These are phyloP conservation scores for Hondaea fermentalgiana DNA, from an alignment of 108 stramenopile species.

Conservation along the genomic window DNA sequence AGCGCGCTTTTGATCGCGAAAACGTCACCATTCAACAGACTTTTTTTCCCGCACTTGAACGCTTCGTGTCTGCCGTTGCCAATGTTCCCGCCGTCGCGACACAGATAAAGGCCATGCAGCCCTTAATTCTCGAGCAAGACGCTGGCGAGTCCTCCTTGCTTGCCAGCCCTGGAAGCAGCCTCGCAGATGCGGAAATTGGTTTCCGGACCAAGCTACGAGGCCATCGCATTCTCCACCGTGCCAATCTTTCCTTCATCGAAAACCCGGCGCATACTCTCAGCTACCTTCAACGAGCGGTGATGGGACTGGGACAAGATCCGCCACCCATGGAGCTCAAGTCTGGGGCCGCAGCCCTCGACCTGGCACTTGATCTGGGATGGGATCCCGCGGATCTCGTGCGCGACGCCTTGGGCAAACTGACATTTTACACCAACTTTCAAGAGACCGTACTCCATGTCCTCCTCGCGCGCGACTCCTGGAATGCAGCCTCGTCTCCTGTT, in stretches of 20 bases:
- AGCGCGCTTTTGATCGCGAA: neutral
- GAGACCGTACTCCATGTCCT: neutral
- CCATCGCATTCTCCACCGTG: neutral
- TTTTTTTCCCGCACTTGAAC: neutral
- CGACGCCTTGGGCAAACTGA: neutral
- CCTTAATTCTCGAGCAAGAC: neutral
- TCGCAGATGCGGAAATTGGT: neutral
- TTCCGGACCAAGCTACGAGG: neutral
- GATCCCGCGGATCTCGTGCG: neutral
- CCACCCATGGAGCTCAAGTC: neutral
- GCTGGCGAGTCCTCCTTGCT: neutral
- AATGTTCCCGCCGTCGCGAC: neutral
- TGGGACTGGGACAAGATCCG: neutral
- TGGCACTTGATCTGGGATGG: neutral
- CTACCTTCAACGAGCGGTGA: neutral
- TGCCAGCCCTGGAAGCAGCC: neutral
- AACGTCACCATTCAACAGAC: neutral
- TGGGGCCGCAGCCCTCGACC: neutral
- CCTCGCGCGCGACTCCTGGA: neutral
- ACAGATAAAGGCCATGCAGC: neutral
- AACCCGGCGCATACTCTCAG: no score
- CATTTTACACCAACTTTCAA: neutral
- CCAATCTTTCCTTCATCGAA: neutral
- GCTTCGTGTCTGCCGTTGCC: neutral
- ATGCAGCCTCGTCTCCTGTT: neutral